A percentile compares a stretch with the other conserved stretches of the same genome.
Conservation (phyloP, 352 stramenopile genomes). For the Globisporangium spinosum region DNA sequence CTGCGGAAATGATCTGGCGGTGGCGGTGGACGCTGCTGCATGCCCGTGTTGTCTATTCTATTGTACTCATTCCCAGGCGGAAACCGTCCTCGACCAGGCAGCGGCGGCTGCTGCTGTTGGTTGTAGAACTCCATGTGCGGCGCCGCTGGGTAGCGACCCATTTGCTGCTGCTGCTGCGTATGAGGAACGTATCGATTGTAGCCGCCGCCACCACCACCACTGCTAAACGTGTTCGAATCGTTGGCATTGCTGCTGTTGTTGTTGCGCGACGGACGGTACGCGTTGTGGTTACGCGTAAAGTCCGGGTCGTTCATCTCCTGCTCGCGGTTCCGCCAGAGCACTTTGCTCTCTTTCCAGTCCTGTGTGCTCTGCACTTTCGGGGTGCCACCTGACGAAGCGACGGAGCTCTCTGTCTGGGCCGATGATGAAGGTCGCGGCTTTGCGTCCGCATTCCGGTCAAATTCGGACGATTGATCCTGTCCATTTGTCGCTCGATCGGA, state of each 20-base stretch:
- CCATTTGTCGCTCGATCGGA: not conserved
- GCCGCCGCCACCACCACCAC: slow-evolving; percentile 5
- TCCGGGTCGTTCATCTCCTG: slow-evolving; percentile 93
- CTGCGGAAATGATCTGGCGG: slow-evolving; percentile 38
- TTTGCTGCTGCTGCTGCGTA: slow-evolving; percentile 1
- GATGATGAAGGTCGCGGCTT: not conserved
- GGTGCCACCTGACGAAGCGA: not conserved
- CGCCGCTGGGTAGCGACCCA: slow-evolving; percentile 8
- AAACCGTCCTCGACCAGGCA: slow-evolving; percentile 26
- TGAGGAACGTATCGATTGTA: slow-evolving; percentile 28
- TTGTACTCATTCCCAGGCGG: slow-evolving; percentile 35
- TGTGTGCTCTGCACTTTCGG: slow-evolving; percentile 24
- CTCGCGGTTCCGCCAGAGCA: slow-evolving; percentile 92
- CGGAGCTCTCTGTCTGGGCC: not conserved
- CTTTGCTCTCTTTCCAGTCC: slow-evolving; percentile 90
- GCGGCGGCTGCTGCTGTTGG: slow-evolving; percentile 20
- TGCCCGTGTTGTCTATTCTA: slow-evolving; percentile 52
- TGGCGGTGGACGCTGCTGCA: slow-evolving; percentile 26
- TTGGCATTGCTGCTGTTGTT: slow-evolving; percentile 9
- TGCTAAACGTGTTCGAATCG: not conserved
- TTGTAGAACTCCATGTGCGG: slow-evolving; percentile 20
- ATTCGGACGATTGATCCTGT: not conserved
- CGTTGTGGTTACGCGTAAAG: slow-evolving; percentile 82
- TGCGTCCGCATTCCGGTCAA: not conserved
- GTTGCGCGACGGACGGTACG: slow-evolving; percentile 40